A percentile compares a stretch with the other conserved stretches of the same genome.
These are phyloP conservation scores for Coemansia sp. DNA, from an alignment of 192 early-diverging fungal species.

Conservation along the genomic window DNA sequence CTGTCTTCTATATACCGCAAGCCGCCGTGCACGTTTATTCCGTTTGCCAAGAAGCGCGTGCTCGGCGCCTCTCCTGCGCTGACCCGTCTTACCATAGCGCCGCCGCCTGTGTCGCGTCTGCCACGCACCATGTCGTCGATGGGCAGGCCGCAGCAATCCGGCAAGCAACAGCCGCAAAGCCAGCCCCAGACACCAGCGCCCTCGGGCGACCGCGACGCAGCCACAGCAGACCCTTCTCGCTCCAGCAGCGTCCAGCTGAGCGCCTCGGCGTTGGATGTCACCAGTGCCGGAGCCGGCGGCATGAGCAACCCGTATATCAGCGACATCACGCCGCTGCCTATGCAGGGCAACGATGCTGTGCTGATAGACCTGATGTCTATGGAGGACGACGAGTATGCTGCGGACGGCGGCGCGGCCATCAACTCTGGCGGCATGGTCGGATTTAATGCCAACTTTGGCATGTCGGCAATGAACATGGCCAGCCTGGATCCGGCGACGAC, in stretches of 20 bases:
- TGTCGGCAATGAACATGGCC: constrained; percentile 45
- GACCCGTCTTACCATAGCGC: constrained; percentile 41
- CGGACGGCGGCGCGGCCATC: constrained; percentile 20
- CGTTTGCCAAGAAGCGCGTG: constrained; percentile 57
- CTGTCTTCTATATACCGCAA: constrained; percentile 93
- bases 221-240: background rate
- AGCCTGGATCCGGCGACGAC: constrained; percentile 13
- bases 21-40: constrained; percentile 82
- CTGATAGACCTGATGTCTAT: constrained; percentile 54
- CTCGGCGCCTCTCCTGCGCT: constrained; percentile 47
- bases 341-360: constrained; percentile 38
- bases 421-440: constrained; percentile 53
- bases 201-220: constrained; percentile 14
- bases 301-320: constrained; percentile 55
- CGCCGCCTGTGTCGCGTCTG: constrained; percentile 44
- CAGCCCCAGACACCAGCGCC: background rate
- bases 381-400: constrained; percentile 49
- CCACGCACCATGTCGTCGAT: constrained; percentile 32
- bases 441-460: constrained; percentile 53
- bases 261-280: constrained; percentile 39
- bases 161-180: constrained; percentile 14
- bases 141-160: constrained; percentile 9
- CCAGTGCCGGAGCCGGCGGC: constrained; percentile 22
- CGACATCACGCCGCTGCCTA: constrained; percentile 33
- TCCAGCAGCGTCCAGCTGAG: constrained; percentile 32